Base-by-base conservation (phyloP, 2,329 filamentous ascomycete genomes). In the Xylaria sp. region DNA sequence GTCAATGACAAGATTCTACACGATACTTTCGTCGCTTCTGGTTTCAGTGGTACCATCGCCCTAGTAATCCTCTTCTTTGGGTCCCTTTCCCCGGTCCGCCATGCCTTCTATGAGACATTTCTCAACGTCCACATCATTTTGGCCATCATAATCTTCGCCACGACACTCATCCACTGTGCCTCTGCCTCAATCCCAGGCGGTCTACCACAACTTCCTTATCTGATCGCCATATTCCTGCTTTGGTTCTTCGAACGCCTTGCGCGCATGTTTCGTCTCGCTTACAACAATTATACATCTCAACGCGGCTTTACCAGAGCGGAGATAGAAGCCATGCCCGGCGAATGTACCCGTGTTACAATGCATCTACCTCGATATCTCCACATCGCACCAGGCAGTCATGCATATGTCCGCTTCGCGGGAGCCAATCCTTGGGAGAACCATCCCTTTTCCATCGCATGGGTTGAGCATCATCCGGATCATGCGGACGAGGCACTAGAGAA, bases 31-130 rank as follows among this genome's bases (percentile, higher is more conserved):
- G 89, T 93, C 69, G 80, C 82, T 37, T 91, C 89, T 46, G 91
- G 91, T 52, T 86, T 89, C 76, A 82, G 90, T 31, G 90, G 86
- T 55, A 87, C 84, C 1, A 79, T 88, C 58, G 86, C 88, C 46
- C 87, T 97, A 78, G 75, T 88, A 50, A 78, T 92, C 54, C 84
- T 98, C 55, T 77, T 92, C 63, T 76, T 97, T 61, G 84, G 91
- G 34, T 91, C 94, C 10, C 83, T 92, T 63, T 95, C 94, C 2
- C 91, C 94, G 0, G 78, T 99, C 61, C 91, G 96, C 70, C 95
- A 98, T 80, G 94, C 94, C 48, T 98, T 97, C 79, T 99, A 99
- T 83, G 96, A 99, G 83, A 97, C 94, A 0, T 99, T 99, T 83
- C 87, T 98, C 75, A 93, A 92, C 78, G 82, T 91, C 37, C 96